Conservation (phyloP, 345 rosid species). For the Turritis glabra region DNA sequence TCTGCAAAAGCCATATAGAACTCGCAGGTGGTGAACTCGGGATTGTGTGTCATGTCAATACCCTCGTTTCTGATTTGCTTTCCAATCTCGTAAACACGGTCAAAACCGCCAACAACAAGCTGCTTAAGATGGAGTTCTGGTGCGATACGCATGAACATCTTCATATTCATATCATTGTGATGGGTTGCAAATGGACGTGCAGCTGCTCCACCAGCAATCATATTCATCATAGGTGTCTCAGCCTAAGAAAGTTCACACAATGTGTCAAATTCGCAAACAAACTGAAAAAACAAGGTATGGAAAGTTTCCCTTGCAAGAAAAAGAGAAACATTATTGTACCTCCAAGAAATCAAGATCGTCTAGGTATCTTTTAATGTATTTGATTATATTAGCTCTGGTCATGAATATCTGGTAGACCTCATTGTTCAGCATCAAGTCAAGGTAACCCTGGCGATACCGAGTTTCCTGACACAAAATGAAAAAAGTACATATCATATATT, state of each 20-base stretch:
- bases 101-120: conserved; percentile 83
- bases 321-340: conserved; percentile 52
- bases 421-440: conserved; percentile 74
- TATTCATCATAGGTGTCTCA: conserved; percentile 90
- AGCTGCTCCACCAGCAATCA: conserved; percentile 91
- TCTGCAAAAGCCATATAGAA: conserved; percentile 96
- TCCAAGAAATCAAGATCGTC: conserved; percentile 67
- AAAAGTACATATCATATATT: background rate
- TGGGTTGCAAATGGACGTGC: conserved; percentile 90
- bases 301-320: background rate
- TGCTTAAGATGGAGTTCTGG: conserved; percentile 86
- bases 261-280: background rate
- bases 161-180: conserved; percentile 83
- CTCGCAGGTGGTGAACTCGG: conserved; percentile 95
- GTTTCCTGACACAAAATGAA: conserved; percentile 55
- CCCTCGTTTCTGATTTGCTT: conserved; percentile 95
- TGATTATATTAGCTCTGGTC: conserved; percentile 57
- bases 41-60: conserved; percentile 91
- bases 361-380: conserved; percentile 62
- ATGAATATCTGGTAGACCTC: conserved; percentile 69
- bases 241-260: conserved; percentile 41
- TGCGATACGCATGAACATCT: conserved; percentile 85
- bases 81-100: conserved; percentile 91
- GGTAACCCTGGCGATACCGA: conserved; percentile 81
- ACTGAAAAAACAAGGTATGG: background rate